Evolutionary conservation across 768 basidiomycete genomes (phyloP).

Genomic region (Fomitopsis pulvina): DNA sequence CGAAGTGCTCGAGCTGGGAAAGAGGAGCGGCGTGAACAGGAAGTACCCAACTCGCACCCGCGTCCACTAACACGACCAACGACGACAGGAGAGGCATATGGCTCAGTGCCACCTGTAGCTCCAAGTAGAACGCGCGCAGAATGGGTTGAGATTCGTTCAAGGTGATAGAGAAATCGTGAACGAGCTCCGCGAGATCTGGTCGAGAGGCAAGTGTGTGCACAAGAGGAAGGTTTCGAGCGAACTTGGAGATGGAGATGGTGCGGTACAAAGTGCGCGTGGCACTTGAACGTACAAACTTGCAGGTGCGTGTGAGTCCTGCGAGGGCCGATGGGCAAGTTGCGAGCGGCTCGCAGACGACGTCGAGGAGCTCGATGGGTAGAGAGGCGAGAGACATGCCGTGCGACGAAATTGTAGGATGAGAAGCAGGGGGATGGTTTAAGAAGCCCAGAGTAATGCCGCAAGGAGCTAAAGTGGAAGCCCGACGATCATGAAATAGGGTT

Average conservation of each 20-base stretch:
- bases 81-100: slow-evolving; percentile 55
- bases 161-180: slow-evolving; percentile 55
- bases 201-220: slow-evolving; percentile 50
- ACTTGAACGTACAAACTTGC: slow-evolving; percentile 34
- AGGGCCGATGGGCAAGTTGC: slow-evolving; percentile 29
- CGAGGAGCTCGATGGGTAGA: slow-evolving; percentile 60
- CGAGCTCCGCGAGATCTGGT: slow-evolving; percentile 52
- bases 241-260: slow-evolving; percentile 39
- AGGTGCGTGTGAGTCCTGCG: slow-evolving; percentile 40
- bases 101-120: slow-evolving; percentile 46
- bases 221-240: slow-evolving; percentile 39
- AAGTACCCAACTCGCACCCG: slow-evolving; percentile 50
- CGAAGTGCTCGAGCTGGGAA: slow-evolving; percentile 46
- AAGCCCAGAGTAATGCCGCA: not conserved
- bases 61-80: slow-evolving; percentile 46
- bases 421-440: slow-evolving; percentile 4
- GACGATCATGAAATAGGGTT: slow-evolving; percentile 5
- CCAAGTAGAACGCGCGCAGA: slow-evolving; percentile 40
- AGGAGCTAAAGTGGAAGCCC: not conserved
- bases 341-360: slow-evolving; percentile 38
- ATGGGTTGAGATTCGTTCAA: slow-evolving; percentile 33
- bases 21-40: slow-evolving; percentile 23
- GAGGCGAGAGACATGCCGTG: slow-evolving; percentile 36
- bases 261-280: slow-evolving; percentile 63
- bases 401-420: slow-evolving; percentile 4